A percentile compares a stretch with the other conserved stretches of the same genome.
phyloP scores from a whole-genome alignment of 352 stramenopile genomes.

The Peronospora destructor region DNA sequence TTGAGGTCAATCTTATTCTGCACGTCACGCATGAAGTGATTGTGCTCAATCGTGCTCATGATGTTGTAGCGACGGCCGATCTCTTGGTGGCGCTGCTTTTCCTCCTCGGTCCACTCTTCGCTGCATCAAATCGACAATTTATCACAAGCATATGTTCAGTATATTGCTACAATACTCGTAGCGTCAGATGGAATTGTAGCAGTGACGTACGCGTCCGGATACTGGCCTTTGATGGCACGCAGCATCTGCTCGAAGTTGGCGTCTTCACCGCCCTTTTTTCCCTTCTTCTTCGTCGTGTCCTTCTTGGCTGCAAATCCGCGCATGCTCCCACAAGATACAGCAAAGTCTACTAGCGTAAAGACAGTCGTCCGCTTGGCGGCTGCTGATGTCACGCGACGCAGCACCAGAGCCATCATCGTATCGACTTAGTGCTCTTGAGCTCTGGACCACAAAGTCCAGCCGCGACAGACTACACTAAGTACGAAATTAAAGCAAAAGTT shows the following conservation, averaged over 20 bases:
- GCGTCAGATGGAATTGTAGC: background rate
- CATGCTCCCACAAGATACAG: constrained; percentile 8
- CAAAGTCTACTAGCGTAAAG: constrained; percentile 12
- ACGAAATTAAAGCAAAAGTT: constrained; percentile 13
- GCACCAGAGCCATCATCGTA: constrained; percentile 25
- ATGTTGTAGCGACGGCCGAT: constrained; percentile 77
- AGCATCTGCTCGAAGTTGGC: constrained; percentile 83
- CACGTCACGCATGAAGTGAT: constrained; percentile 83
- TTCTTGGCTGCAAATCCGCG: constrained; percentile 49
- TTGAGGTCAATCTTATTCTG: constrained; percentile 90
- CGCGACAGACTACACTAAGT: constrained; percentile 9
- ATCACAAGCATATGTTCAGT: constrained; percentile 1
- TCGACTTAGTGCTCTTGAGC: constrained; percentile 2
- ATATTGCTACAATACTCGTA: background rate
- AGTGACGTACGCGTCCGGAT: constrained; percentile 55
- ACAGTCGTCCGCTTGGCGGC: constrained; percentile 21
- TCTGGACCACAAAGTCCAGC: constrained; percentile 23
- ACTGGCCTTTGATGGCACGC: constrained; percentile 69
- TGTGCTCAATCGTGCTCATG: constrained; percentile 79
- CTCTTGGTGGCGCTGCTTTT: constrained; percentile 68
- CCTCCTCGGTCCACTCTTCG: constrained; percentile 73
- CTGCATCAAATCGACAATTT: constrained; percentile 17
- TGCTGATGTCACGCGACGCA: constrained; percentile 25
- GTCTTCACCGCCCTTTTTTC: constrained; percentile 50
- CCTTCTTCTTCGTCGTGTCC: constrained; percentile 50